Percentiles rank a stretch among this genome's conserved stretches.
Conservation (phyloP, 2,329 filamentous ascomycete species). For the Fusarium nanum region DNA sequence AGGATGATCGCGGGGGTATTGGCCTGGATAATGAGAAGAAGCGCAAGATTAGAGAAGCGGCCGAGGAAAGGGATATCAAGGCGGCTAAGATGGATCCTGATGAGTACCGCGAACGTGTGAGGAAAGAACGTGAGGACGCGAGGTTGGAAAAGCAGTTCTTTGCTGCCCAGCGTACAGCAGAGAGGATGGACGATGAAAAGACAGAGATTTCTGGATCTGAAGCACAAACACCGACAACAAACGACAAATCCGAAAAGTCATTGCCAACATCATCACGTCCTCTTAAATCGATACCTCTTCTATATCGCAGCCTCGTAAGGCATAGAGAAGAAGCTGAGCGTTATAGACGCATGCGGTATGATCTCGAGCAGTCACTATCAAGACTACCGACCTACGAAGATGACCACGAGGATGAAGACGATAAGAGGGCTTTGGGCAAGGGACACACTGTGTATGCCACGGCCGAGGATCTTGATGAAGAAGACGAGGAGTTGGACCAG, state of each 20-base stretch:
- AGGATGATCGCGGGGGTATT: constrained; percentile 84
- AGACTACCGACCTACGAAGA: constrained; percentile 74
- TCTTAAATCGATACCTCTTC: constrained; percentile 76
- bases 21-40: constrained; percentile 87
- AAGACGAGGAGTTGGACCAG: constrained; percentile 82
- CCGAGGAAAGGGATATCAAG: constrained; percentile 67
- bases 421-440: constrained; percentile 75
- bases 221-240: constrained; percentile 27
- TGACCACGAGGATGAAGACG: constrained; percentile 78
- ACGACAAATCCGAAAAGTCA: constrained; percentile 45
- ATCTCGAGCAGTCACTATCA: constrained; percentile 73
- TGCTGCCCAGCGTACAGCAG: constrained; percentile 85
- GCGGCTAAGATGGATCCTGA: constrained; percentile 71
- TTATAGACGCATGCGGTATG: constrained; percentile 72
- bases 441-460: constrained; percentile 65
- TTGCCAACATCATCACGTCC: constrained; percentile 60
- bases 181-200: constrained; percentile 75
- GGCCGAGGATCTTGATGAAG: constrained; percentile 78
- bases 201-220: constrained; percentile 15
- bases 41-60: constrained; percentile 75
- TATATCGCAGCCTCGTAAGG: constrained; percentile 82
- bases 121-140: constrained; percentile 75
- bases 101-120: constrained; percentile 79
- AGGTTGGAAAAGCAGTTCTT: constrained; percentile 76
- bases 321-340: constrained; percentile 76